Percentiles rank a stretch among this genome's conserved stretches.
phyloP scores from a whole-genome alignment of 495 filamentous ascomycete genomes.

The Cenococcum geophilum region DNA sequence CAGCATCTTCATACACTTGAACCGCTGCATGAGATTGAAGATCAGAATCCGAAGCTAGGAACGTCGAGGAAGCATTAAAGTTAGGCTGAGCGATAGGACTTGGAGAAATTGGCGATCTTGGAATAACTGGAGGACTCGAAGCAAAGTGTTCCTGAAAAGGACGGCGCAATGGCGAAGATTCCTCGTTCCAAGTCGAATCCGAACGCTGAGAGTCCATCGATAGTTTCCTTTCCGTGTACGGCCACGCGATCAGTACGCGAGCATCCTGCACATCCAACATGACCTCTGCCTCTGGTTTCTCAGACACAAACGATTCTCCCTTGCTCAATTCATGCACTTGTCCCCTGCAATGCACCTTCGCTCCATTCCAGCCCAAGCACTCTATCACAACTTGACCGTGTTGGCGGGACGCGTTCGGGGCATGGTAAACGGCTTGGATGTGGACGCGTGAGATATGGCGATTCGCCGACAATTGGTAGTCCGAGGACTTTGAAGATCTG shows the following conservation, averaged over 20 bases:
- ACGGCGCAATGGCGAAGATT: constrained; percentile 42
- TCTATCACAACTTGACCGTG: constrained; percentile 70
- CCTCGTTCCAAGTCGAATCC: constrained; percentile 65
- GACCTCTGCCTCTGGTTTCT: constrained; percentile 83
- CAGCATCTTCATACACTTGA: constrained; percentile 58
- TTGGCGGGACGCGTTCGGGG: constrained; percentile 46
- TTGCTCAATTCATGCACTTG: constrained; percentile 79
- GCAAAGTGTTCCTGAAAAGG: constrained; percentile 36
- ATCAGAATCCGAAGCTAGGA: constrained; percentile 44
- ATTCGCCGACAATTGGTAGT: constrained; percentile 87
- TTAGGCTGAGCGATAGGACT: constrained; percentile 23
- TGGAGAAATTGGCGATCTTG: constrained; percentile 29
- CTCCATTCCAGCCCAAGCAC: constrained; percentile 93
- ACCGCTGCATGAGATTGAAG: constrained; percentile 41
- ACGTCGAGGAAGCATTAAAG: constrained; percentile 38
- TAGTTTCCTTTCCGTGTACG: constrained; percentile 54
- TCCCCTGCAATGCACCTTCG: constrained; percentile 88
- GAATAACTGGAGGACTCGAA: constrained; percentile 64
- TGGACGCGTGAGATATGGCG: constrained; percentile 88
- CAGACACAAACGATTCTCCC: constrained; percentile 83
- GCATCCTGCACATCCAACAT: constrained; percentile 95
- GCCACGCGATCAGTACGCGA: constrained; percentile 84
- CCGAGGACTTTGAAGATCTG: constrained; percentile 82
- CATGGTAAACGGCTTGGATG: constrained; percentile 77
- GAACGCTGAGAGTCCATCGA: constrained; percentile 53